Base-by-base conservation (phyloP, 352 stramenopile genomes). In the Globisporangium megalacanthum region DNA sequence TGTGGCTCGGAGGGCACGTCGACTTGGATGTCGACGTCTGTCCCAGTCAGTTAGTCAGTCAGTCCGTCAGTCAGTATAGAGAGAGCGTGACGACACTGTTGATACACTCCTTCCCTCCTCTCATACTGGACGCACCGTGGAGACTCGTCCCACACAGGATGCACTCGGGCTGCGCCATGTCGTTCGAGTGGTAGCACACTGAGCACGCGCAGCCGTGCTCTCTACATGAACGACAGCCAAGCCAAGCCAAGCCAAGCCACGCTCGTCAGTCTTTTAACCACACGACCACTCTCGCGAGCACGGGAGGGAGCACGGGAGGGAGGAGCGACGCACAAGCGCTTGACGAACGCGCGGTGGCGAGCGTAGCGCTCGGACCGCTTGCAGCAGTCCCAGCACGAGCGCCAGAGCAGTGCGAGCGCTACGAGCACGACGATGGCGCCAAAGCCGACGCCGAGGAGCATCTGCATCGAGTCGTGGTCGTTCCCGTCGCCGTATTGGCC, bases 131-230 rank as follows among this genome's bases (percentile, higher is more conserved):
- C n/a, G n/a, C 53, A 83, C 75, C 70, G 67, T 73, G 62, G 48
- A 54, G 49, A 15, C 58, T 49, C 14, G 74, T 77, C 22, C 79
- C 75, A 17, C 79, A 89, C 5, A 89, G 57, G 19, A 89, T 66
- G 52, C 79, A 89, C 19, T 61, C 54, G 19, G 44, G 60, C 47
- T 86, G 70, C 6, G 62, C 69, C 15, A 63, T 62, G 50, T 87
- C 72, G 52, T 89, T 89, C 13, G 61, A 58, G 49, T 89, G 79
- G 51, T 75, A 76, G 53, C 79, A 89, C 19, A 86, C 61, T 17
- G 63, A 52, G 37, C 79, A 89, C 50, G 59, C 72, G 76, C 74
- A 84, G 17, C 65, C 70, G n/a, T 60, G 45, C 52, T 69, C 63
- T 63, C 75, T 83, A 56, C 25, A 29, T 29, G 4, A 29, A 29